Percentiles rank a stretch among this genome's conserved stretches.
These are phyloP conservation scores for Citrullus colocynthis DNA, from an alignment of 306 rosid genomes.

Conservation along the genomic window DNA sequence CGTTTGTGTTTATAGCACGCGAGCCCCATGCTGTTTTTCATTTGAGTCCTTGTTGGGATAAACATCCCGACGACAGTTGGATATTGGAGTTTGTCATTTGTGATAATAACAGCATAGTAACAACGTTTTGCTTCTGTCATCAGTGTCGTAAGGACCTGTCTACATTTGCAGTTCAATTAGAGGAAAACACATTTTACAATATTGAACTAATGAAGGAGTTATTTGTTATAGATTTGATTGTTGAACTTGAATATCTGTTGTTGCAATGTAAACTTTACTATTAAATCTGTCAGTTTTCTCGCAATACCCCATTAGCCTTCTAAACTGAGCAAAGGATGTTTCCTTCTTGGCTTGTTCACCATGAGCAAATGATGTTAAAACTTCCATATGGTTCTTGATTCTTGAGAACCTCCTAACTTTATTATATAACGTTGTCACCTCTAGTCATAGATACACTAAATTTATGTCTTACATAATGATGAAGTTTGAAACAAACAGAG, in stretches of 20 bases:
- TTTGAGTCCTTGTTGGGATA: neutral
- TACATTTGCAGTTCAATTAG: no score
- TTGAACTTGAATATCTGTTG: neutral
- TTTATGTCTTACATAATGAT: neutral
- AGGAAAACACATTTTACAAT: neutral
- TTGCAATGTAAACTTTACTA: neutral
- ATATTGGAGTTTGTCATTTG: neutral
- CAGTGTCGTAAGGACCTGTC: neutral
- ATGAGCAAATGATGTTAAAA: neutral
- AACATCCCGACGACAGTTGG: neutral
- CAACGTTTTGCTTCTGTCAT: neutral
- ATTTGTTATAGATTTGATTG: neutral
- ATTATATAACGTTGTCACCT: neutral
- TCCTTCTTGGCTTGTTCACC: neutral
- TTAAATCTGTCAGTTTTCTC: neutral
- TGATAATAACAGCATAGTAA: neutral
- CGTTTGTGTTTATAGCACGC: neutral
- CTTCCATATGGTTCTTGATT: neutral
- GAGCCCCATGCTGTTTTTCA: neutral
- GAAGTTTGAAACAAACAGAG: neutral
- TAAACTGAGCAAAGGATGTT: neutral
- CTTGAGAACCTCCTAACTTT: neutral
- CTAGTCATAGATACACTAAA: neutral
- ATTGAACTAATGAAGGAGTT: neutral
- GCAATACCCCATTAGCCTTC: neutral